Base-by-base conservation (phyloP, 495 filamentous ascomycete genomes). In the Neurospora tetraspora region DNA sequence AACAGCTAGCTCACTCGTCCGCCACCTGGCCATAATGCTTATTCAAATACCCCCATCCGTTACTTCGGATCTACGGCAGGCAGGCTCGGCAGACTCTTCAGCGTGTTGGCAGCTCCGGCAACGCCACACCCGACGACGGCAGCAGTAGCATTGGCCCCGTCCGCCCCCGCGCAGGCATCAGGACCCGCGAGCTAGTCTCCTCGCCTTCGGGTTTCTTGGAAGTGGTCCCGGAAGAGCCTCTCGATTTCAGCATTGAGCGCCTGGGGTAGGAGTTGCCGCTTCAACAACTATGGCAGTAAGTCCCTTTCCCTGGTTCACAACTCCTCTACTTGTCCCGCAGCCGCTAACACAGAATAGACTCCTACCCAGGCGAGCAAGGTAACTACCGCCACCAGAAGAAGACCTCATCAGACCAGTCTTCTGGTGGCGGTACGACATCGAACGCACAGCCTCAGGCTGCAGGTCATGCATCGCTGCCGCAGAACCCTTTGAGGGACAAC, bases 81-180 rank as follows among this genome's bases (percentile, higher is more conserved):
- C 38, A 53, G 73, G 73, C 74, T 75, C 70, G 42, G 76, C 71
- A 78, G 75, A 31, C 81, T 83, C 79, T 81, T 82, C 81, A 83
- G 81, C 83, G 80, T 85, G 81, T 85, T 43, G 14, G 14, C 14
- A 42, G 39, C 39, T 42, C 14, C 39, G 39, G 39, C 39, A 42
- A 42, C 39, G 39, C 39, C 39, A 42, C 14, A 42, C 39, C 39
- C 39, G 39, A 42, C 39, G 39, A 42, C 39, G 39, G 39, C 39
- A 42, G 39, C 39, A 39, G 39, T 14, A 42, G 39, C 39, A 18
- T 42, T 42, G 39, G 39, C 2, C 39, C 14, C 39, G 39, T 18
- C 39, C 14, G 39, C 14, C 14, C 39, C 39, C 14, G 39, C 2
- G 14, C 39, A 40, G 14, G 39, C 39, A 40, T 14, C 39, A 40